A percentile compares a stretch with the other conserved stretches of the same genome.
Conservation (phyloP, 2,329 filamentous ascomycete genomes). For the Claviceps purpurea region DNA sequence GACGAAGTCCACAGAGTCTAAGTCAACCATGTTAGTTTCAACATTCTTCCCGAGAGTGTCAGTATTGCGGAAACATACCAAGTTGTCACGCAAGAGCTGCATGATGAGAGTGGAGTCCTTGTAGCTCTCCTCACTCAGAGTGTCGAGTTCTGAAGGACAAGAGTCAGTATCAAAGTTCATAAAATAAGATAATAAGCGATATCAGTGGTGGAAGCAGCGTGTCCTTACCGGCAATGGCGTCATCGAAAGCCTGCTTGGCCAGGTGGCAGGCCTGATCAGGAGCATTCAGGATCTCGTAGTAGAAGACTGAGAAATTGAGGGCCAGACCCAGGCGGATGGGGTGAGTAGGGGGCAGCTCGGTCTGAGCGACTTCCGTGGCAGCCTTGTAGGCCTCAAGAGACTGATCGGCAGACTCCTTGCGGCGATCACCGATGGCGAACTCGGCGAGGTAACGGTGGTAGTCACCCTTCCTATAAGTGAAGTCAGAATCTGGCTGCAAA, state of each 20-base stretch:
- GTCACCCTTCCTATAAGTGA: conserved; percentile 77
- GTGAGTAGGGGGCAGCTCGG: conserved; percentile 92
- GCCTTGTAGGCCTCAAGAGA: conserved; percentile 94
- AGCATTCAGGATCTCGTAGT: conserved; percentile 99
- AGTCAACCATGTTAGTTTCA: not conserved
- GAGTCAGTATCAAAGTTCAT: not conserved
- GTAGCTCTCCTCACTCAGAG: conserved; percentile 96
- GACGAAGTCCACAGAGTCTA: conserved; percentile 99
- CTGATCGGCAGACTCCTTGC: conserved; percentile 87
- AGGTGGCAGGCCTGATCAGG: conserved; percentile 97
- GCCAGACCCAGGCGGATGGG: conserved; percentile 95
- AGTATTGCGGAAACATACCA: conserved; percentile 43
- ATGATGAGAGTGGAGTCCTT: conserved; percentile 98
- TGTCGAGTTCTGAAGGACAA: conserved; percentile 69
- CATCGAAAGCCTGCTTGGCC: conserved; percentile 97
- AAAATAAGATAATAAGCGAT: not conserved
- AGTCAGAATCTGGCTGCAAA: not conserved
- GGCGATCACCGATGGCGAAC: conserved; percentile 87
- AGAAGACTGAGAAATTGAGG: conserved; percentile 99
- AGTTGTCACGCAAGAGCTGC: conserved; percentile 94
- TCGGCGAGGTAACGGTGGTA: conserved; percentile 98
- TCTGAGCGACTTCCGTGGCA: conserved; percentile 95
- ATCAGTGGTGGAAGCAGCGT: not conserved
- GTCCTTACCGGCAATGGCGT: conserved; percentile 70
- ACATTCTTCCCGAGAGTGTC: not conserved